Evolutionary conservation across 768 basidiomycete species (phyloP), one percentile per base, ranked within the genome.

Genomic region (Bullera alba): DNA sequence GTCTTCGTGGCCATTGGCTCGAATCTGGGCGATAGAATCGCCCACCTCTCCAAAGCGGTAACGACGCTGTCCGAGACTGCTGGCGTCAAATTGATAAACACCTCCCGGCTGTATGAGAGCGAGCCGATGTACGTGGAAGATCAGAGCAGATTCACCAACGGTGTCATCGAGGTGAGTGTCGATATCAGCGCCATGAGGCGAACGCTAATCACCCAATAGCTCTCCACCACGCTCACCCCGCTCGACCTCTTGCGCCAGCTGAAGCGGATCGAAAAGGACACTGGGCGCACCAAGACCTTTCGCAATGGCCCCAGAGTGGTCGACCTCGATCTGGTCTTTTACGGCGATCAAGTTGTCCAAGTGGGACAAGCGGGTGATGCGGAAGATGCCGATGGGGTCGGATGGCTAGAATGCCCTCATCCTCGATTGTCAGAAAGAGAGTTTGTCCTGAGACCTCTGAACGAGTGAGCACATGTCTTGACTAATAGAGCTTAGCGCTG

Each of bases 121-220:
- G 78, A 83, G 10, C 88, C 95, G 0, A 97, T 99, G 95, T 97
- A 99, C 68, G 85, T 93, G 36, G 80, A 80, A 10, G 84, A 95
- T 50, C 95, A 99, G 69, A 85, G 84, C 12, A 75, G 77, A 29
- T 97, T 96, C 73, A 79, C 86, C 52, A 99, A 96, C 63, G 86
- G 87, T 57, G 87, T 87, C n/a, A 86, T 89, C 54, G 75, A 89
- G 72, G 92, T 93, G 54, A 50, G 86, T 51, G 14, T 38, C 10
- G 14, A 28, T 29, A 26, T 39, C 39, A 19, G 39, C 5, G n/a
- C 14, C 17, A 22, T 54, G n/a, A n/a, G 3, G 42, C 22, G 21
- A 51, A 28, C 21, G 15, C 16, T 35, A 26, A 2, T 42, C 39
- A 41, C 7, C 3, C 6, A 2, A n/a, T 60, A 93, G 93, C 74